Base-by-base conservation (phyloP, 1,139 yeast species). In the Hansenula lynferdii region DNA sequence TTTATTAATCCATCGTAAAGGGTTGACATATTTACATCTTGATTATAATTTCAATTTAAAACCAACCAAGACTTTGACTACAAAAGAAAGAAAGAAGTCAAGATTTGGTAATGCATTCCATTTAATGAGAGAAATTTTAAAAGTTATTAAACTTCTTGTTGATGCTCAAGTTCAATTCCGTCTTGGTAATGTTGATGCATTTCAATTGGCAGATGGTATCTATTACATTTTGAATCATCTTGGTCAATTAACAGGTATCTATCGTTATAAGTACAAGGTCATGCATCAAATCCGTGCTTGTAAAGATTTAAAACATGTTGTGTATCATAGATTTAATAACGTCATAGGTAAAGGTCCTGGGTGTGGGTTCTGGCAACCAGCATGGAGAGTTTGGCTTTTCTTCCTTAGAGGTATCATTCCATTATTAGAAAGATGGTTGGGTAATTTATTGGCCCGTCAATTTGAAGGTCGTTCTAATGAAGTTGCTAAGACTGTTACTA, bases 311-410 rank as follows among this genome's bases (percentile, higher is more conserved):
- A 92, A 94, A 60, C 98, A 94, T 58, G 80, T 90, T 11, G 83
- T 92, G 2, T 92, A 92, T 56, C 73, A 85, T 46, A 72, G 82
- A 41, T 92, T 94, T 64, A 92, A 94, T 56, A 72, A 75, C 28
- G 54, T 61, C 21, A 85, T 94, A 29, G 97, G 97, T 1, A 92
- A 92, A 57, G 99, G 99, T 1, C 98, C 98, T 1, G 99, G 99
- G 0, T 86, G 95, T 65, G 99, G 99, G 2, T 86, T 92, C 60
- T 94, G 99, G 99, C 98, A 92, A 56, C 98, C 98, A 1, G 85
- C 96, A 2, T 92, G 98, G 98, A 70, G 97, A 50, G 94, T 90
- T 2, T 94, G 98, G 99, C 67, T 94, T 4, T 85, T 81, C 42
- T 92, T 92, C 59, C 64, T 92, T 64, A 70, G 98, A 52, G 99